Conservation (phyloP, 352 stramenopile genomes). For the Phytophthora boehmeriae region DNA sequence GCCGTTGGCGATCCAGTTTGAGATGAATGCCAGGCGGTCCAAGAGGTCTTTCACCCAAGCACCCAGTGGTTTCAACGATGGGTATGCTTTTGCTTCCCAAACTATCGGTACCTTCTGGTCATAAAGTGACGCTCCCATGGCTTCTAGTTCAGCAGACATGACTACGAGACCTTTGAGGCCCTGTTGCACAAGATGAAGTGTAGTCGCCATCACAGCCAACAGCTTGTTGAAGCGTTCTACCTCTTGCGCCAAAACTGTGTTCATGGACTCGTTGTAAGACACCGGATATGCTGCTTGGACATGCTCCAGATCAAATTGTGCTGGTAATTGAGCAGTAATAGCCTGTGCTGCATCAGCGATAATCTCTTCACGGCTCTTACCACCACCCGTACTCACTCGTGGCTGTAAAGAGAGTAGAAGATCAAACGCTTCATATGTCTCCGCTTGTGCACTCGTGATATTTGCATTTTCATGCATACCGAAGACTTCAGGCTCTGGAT, state of each 20-base stretch:
- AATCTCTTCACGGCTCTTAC: slow-evolving; percentile 87
- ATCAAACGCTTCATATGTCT: slow-evolving; percentile 90
- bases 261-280: slow-evolving; percentile 92
- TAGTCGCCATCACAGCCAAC: slow-evolving; percentile 81
- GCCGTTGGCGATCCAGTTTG: slow-evolving; percentile 74
- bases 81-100: slow-evolving; percentile 92
- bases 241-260: slow-evolving; percentile 93
- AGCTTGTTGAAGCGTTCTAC: slow-evolving; percentile 92
- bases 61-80: slow-evolving; percentile 89
- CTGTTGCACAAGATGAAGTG: slow-evolving; percentile 85
- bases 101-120: slow-evolving; percentile 87
- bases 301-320: slow-evolving; percentile 86
- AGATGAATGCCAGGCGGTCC: slow-evolving; percentile 72
- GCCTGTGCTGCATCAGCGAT: slow-evolving; percentile 85
- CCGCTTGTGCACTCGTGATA: slow-evolving; percentile 92
- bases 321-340: slow-evolving; percentile 81
- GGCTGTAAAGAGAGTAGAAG: slow-evolving; percentile 89
- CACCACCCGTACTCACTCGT: slow-evolving; percentile 72
- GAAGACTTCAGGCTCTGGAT: slow-evolving; percentile 93
- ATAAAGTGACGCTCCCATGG: slow-evolving; percentile 86
- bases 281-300: slow-evolving; percentile 88
- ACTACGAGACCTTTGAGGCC: slow-evolving; percentile 88
- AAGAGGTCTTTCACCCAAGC: slow-evolving; percentile 91
- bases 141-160: slow-evolving; percentile 89
- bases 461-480: slow-evolving; percentile 96